These are phyloP conservation scores for Corylus heterophylla DNA, from an alignment of 306 rosid species.

Conservation along the genomic window DNA sequence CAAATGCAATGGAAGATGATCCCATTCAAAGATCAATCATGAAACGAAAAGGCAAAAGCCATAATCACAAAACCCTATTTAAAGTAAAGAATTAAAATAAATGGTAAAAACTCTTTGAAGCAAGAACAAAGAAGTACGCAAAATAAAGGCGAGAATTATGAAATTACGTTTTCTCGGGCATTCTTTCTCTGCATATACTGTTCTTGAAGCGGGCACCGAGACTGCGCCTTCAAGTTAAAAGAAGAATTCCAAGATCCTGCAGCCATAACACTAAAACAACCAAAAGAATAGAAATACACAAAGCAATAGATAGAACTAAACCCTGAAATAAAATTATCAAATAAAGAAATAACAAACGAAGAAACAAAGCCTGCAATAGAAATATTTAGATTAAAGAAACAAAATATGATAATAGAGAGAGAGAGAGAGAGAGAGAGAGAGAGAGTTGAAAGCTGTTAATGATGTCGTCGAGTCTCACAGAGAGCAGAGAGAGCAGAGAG, in stretches of 20 bases:
- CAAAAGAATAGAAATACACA: not conserved
- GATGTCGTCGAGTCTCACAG: not conserved
- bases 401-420: not conserved
- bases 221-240: constrained; percentile 19
- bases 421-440: too few relatives aligned
- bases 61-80: too few relatives aligned
- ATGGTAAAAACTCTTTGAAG: too few relatives aligned
- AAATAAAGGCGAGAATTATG: not conserved
- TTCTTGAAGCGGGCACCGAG: constrained; percentile 31
- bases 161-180: constrained; percentile 38
- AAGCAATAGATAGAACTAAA: not conserved
- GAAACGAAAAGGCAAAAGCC: not conserved
- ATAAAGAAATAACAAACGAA: not conserved
- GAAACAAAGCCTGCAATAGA: not conserved
- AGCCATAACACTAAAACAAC: constrained; percentile 29
- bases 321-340: not conserved
- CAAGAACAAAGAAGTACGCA: not conserved
- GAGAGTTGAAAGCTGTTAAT: too few relatives aligned
- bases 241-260: constrained; percentile 30
- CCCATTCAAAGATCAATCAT: not conserved
- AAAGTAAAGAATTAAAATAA: not conserved
- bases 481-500: not conserved
- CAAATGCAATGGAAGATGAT: not conserved
- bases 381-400: not conserved
- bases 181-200: constrained; percentile 27